phyloP scores from a whole-genome alignment of 306 rosid genomes.

The Senna siamea region DNA sequence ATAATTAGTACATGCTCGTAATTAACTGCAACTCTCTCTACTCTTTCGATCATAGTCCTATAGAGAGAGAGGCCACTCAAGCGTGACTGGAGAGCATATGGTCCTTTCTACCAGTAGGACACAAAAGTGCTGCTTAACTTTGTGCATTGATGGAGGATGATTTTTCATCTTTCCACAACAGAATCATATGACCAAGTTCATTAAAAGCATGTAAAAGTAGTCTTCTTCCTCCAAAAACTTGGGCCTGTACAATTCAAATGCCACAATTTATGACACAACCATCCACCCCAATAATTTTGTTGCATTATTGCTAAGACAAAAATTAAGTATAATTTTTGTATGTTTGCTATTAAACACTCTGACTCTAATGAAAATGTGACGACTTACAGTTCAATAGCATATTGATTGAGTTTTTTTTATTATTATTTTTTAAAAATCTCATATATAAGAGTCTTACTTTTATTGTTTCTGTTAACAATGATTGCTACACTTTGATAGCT shows the following conservation, averaged over 20 bases:
- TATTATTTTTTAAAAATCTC: no score
- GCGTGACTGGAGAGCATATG: conserved; percentile 30
- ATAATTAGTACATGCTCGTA: no score
- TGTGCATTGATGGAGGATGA: conserved; percentile 4
- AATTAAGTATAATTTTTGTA: no score
- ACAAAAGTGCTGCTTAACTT: conserved; percentile 33
- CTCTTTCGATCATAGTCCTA: background rate
- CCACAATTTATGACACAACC: conserved; percentile 26
- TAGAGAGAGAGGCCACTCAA: background rate
- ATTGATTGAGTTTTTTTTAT: no score
- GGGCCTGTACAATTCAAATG: conserved; percentile 27
- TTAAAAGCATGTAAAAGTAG: background rate
- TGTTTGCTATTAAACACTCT: no score
- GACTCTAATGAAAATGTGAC: no score
- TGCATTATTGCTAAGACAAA: background rate
- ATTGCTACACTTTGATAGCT: conserved; percentile 36
- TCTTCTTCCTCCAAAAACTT: background rate
- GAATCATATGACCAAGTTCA: conserved; percentile 28
- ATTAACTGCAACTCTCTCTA: background rate
- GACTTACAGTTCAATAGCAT: no score
- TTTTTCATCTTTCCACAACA: conserved; percentile 28
- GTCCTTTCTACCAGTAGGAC: conserved; percentile 31
- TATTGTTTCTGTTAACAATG: conserved; percentile 22
- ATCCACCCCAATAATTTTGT: conserved; percentile 37
- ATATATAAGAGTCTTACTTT: no score